phyloP scores from a whole-genome alignment of 2,329 filamentous ascomycete genomes.

The Pestalotiopsis sp. region DNA sequence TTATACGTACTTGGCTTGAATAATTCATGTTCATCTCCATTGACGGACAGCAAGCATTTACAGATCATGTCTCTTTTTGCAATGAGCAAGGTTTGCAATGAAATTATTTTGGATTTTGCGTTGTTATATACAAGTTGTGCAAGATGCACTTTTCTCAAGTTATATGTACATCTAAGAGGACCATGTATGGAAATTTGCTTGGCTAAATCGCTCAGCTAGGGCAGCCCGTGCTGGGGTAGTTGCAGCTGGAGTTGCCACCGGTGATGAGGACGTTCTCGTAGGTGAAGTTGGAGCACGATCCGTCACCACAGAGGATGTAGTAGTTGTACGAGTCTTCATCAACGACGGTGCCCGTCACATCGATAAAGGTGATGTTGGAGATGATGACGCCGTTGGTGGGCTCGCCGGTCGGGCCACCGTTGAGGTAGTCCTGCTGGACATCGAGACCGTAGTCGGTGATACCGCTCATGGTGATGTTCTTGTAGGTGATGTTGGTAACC shows the following conservation, averaged over 20 bases:
- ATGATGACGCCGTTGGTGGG: slow-evolving; percentile 47
- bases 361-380: slow-evolving; percentile 37
- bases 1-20: no score
- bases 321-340: slow-evolving; percentile 17
- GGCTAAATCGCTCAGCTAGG: background rate
- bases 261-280: slow-evolving; percentile 5
- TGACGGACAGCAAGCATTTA: no score
- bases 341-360: slow-evolving; percentile 19
- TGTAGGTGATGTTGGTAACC: slow-evolving; percentile 50
- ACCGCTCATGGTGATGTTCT: slow-evolving; percentile 45
- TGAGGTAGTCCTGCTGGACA: slow-evolving; percentile 18
- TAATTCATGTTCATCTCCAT: no score
- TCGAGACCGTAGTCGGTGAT: slow-evolving; percentile 46
- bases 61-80: no score
- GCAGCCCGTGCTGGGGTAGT: slow-evolving; percentile 3
- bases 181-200: background rate
- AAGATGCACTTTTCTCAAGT: background rate
- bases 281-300: slow-evolving; percentile 26
- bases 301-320: slow-evolving; percentile 36
- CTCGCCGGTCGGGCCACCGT: slow-evolving; percentile 35
- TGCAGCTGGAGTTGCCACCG: slow-evolving; percentile 8
- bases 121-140: background rate
- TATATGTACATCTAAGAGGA: background rate
- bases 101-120: no score
- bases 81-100: no score